Evolutionary conservation across 2,329 filamentous ascomycete genomes (phyloP).

Genomic region (Dactylellina leptospora): DNA sequence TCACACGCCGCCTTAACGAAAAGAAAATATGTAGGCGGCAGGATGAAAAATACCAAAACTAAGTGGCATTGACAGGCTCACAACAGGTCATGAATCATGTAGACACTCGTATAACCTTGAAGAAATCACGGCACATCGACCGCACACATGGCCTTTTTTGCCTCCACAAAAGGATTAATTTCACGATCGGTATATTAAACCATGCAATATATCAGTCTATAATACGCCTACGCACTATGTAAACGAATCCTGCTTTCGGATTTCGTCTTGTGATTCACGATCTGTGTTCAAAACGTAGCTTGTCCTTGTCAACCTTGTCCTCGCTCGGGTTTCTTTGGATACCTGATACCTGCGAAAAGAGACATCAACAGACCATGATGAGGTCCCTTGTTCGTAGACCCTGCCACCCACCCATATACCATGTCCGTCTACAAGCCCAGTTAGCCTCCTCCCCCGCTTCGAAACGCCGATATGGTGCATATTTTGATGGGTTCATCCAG

Average conservation of each 20-base stretch:
- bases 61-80: background rate
- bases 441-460: slow-evolving; percentile 34
- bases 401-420: slow-evolving; percentile 21
- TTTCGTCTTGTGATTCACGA: slow-evolving; percentile 36
- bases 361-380: slow-evolving; percentile 5
- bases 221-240: background rate
- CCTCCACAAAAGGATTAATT: background rate
- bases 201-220: slow-evolving; percentile 14
- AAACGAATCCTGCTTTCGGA: slow-evolving; percentile 2
- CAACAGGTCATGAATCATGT: background rate
- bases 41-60: too few species aligned
- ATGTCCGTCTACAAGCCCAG: slow-evolving; percentile 17
- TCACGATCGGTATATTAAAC: background rate
- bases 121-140: slow-evolving; percentile 22
- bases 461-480: slow-evolving; percentile 40
- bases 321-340: slow-evolving; percentile 39
- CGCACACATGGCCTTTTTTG: background rate
- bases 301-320: slow-evolving; percentile 13
- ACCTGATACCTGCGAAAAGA: background rate
- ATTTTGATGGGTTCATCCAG: background rate
- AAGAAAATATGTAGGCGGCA: background rate
- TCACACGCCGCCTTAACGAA: background rate
- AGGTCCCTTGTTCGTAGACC: slow-evolving; percentile 18
- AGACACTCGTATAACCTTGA: slow-evolving; percentile 6
- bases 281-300: slow-evolving; percentile 3